Evolutionary conservation across 257 asterid genomes (phyloP), one percentile per base, ranked within the genome.

Genomic region (Ajuga chamaepitys): DNA sequence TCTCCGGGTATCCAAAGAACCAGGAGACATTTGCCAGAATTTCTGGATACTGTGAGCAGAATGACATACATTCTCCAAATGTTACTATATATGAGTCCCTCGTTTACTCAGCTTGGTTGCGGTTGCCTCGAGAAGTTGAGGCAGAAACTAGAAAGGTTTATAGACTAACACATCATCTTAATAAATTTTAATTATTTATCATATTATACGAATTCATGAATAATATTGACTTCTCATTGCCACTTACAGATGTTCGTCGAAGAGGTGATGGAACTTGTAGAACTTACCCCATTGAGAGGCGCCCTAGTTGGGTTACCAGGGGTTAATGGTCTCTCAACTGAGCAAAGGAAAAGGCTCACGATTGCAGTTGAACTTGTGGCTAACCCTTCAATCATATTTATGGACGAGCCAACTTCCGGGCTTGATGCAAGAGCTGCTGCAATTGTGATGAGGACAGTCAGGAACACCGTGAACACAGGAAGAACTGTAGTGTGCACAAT

Each of bases 401-500:
- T 85, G 87, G 89, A 85, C 34, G 88, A 82, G 67, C 84, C 92
- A 45, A 85, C 87, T 62, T 82, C 85, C 4, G 85, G 88, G 22
- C 79, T 82, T 22, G 87, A 85, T 56, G 88, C 86, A 13, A 78
- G 83, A 59, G 88, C 86, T 18, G 92, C 88, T 67, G 83, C 88
- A 56, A 82, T 85, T 51, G 88, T 85, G 51, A 85, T 82, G 87
- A 78, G 84, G 57, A 78, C 81, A 6, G 85, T 85, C 12, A 73
- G 92, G 63, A 85, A 82, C 62, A 80, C 85, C 0, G 87, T 85
- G 17, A 71, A 85, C 79, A 82, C 88, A 6, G 90, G 88, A 44
- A 58, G 88, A 71, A 85, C 85, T 2, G 87, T 82, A 3, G 87
- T 82, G 24, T 85, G 88, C 81, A 85, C 92, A 42, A 82, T 85